These are phyloP conservation scores for Trametes cingulata DNA, from an alignment of 768 basidiomycete species.

Conservation along the genomic window DNA sequence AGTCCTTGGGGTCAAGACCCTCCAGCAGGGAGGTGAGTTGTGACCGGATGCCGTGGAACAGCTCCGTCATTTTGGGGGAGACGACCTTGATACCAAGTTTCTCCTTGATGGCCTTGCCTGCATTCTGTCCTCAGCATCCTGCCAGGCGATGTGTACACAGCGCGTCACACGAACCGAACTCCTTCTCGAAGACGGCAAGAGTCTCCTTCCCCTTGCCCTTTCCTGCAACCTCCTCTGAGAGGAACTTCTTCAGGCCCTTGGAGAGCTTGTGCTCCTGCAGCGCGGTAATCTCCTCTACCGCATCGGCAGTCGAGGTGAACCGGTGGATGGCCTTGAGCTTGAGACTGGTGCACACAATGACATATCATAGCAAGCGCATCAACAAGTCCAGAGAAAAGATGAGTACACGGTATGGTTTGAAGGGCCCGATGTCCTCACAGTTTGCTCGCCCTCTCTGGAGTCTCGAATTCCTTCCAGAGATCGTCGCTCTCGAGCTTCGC, in stretches of 20 bases:
- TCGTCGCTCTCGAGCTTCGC: conserved; percentile 86
- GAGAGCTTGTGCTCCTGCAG: conserved; percentile 91
- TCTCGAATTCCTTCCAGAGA: conserved; percentile 91
- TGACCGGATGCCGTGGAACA: conserved; percentile 93
- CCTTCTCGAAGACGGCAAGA: conserved; percentile 84
- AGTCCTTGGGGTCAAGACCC: conserved; percentile 89
- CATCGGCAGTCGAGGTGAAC: conserved; percentile 93
- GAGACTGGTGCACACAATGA: conserved; percentile 49
- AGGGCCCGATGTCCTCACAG: conserved; percentile 58
- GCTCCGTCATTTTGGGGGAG: conserved; percentile 55
- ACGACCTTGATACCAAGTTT: conserved; percentile 89
- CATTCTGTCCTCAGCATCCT: background rate
- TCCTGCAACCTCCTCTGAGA: conserved; percentile 80
- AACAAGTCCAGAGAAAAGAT: conserved; percentile 14
- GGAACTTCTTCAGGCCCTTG: conserved; percentile 90
- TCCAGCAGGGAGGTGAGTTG: conserved; percentile 87
- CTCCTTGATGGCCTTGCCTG: conserved; percentile 87
- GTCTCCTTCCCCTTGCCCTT: conserved; percentile 91
- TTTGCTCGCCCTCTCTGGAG: conserved; percentile 88
- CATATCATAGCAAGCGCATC: background rate
- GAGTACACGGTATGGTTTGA: conserved; percentile 10
- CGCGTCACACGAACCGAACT: conserved; percentile 65
- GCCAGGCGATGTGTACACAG: background rate
- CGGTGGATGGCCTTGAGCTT: conserved; percentile 95
- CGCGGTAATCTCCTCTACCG: conserved; percentile 95